Evolutionary conservation across 1,284 basidiomycete genomes (phyloP).

Genomic region (Sanguinoderma infundibulare): DNA sequence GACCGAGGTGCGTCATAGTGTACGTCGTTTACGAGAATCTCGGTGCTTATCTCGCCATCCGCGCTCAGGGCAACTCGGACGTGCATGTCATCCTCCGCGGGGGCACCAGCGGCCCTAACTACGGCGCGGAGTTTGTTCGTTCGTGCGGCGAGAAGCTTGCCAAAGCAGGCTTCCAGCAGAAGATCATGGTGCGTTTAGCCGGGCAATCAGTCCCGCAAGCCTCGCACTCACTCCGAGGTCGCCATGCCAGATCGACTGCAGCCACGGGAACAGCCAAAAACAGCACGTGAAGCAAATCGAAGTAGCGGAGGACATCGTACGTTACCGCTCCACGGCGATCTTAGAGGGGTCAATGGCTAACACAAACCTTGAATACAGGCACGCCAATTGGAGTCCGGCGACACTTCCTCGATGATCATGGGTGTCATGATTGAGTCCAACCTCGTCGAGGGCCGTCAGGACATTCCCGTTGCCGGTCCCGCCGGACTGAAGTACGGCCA

Average conservation of each 20-base stretch:
- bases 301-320: constrained; percentile 84
- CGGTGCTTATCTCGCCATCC: constrained; percentile 1
- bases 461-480: constrained; percentile 81
- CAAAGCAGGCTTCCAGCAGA: constrained; percentile 81
- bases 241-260: constrained; percentile 82
- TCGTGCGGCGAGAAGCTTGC: constrained; percentile 77
- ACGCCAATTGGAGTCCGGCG: constrained; percentile 68
- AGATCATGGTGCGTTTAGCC: constrained; percentile 73
- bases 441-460: constrained; percentile 87
- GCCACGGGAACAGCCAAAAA: constrained; percentile 92
- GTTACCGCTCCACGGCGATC: constrained; percentile 30
- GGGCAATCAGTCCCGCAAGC: neutral
- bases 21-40: neutral
- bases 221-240: constrained; percentile 4
- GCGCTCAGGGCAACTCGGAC: constrained; percentile 78
- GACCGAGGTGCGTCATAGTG: constrained; percentile 63
- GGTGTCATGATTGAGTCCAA: constrained; percentile 99
- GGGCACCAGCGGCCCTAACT: constrained; percentile 87
- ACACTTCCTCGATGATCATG: constrained; percentile 82
- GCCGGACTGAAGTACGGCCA: constrained; percentile 86
- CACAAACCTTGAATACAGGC: constrained; percentile 48
- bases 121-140: constrained; percentile 76
- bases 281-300: constrained; percentile 85
- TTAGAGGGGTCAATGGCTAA: neutral
- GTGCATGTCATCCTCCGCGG: constrained; percentile 94